These are phyloP conservation scores for Trypanosoma cruzi DNA, from an alignment of 208 protist species.

Conservation along the genomic window DNA sequence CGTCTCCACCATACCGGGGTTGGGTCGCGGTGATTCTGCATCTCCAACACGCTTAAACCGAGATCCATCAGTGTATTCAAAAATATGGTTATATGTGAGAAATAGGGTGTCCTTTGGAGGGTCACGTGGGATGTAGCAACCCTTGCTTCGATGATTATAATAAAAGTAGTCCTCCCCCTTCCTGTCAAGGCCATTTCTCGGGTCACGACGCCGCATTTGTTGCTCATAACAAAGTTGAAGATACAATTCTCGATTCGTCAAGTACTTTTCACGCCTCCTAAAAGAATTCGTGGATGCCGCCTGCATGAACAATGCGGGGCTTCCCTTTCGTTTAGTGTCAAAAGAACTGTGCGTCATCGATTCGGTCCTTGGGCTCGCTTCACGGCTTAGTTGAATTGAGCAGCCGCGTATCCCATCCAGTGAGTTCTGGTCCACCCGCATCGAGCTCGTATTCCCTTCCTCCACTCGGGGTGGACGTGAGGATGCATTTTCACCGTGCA, in stretches of 20 bases:
- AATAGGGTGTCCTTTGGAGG: constrained; percentile 41
- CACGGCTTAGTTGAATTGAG: not conserved
- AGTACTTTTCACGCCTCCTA: constrained; percentile 51
- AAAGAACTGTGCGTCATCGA: not conserved
- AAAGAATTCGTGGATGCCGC: constrained; percentile 25
- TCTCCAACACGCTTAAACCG: constrained; percentile 48
- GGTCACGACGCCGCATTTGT: constrained; percentile 47
- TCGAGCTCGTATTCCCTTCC: not conserved
- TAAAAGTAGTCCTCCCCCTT: constrained; percentile 60
- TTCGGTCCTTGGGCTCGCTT: not conserved
- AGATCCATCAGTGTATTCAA: constrained; percentile 79
- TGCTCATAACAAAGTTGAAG: constrained; percentile 45
- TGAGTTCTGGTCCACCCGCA: not conserved
- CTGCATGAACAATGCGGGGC: not conserved
- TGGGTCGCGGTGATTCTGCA: constrained; percentile 27
- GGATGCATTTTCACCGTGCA: not conserved
- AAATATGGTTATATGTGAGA: constrained; percentile 88
- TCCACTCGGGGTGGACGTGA: not conserved
- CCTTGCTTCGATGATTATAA: constrained; percentile 89
- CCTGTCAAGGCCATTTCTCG: constrained; percentile 37
- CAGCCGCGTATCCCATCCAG: not conserved
- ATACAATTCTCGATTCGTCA: constrained; percentile 54
- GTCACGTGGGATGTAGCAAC: constrained; percentile 77
- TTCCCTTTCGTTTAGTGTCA: not conserved
- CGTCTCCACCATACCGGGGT: constrained; percentile 35